Conservation (phyloP, 805 yeast genomes). For the Kuraishia piskuri region DNA sequence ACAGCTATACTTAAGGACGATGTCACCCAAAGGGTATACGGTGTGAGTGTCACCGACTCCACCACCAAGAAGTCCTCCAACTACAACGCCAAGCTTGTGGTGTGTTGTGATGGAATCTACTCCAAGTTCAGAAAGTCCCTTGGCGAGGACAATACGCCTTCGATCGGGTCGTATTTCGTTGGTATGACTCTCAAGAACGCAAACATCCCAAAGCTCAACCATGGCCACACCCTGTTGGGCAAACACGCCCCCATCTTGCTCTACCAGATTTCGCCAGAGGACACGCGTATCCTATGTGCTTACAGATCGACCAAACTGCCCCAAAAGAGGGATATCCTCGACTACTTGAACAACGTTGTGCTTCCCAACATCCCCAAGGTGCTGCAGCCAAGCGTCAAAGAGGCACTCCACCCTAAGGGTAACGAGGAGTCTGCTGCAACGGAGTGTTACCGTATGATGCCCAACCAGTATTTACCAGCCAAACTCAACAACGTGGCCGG, state of each 20-base stretch:
- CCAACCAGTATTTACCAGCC: constrained; percentile 86
- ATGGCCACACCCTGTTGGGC: constrained; percentile 89
- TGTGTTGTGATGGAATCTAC: constrained; percentile 89
- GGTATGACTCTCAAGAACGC: constrained; percentile 76
- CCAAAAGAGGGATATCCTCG: constrained; percentile 40
- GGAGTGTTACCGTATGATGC: constrained; percentile 74
- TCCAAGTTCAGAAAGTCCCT: constrained; percentile 83
- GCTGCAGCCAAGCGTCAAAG: constrained; percentile 57
- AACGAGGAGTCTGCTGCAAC: constrained; percentile 16
- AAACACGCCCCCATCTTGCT: constrained; percentile 80
- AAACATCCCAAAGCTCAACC: constrained; percentile 59
- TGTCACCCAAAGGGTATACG: constrained; percentile 45
- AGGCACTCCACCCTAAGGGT: constrained; percentile 36
- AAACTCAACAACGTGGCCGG: constrained; percentile 65
- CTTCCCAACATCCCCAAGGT: constrained; percentile 59
- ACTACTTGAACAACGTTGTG: constrained; percentile 53
- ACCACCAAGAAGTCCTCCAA: constrained; percentile 30
- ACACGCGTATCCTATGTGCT: constrained; percentile 87
- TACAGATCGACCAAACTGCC: constrained; percentile 71
- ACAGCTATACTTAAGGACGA: constrained; percentile 50
- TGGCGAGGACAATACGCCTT: constrained; percentile 51
- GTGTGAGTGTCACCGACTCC: constrained; percentile 53
- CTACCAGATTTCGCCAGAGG: constrained; percentile 77
- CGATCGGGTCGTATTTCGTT: constrained; percentile 74
- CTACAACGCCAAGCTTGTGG: constrained; percentile 54